Percentiles rank a stretch among this genome's conserved stretches.
Conservation (phyloP, 1,284 basidiomycete species). For the Ganoderma multipileum region DNA sequence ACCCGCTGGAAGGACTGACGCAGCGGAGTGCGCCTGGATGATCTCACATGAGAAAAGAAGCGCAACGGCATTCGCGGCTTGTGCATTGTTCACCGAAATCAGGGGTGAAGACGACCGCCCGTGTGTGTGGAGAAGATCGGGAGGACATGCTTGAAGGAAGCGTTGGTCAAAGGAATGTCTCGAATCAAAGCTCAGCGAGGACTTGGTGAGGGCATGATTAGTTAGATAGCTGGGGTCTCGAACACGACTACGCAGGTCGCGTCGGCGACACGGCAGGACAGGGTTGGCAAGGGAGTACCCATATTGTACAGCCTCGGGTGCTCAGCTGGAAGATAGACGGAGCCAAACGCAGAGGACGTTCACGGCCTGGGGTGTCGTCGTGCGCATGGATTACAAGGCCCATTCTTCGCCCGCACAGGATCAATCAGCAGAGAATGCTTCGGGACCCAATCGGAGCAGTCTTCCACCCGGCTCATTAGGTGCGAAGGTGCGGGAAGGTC, state of each 20-base stretch:
- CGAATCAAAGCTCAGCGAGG: no score
- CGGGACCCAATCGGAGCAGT: conserved; percentile 15
- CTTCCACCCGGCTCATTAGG: conserved; percentile 20
- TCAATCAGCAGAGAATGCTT: conserved; percentile 24
- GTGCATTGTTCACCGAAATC: background rate
- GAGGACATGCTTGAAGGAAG: background rate
- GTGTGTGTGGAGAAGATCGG: conserved; percentile 6
- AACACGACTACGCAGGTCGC: background rate
- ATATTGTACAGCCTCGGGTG: background rate
- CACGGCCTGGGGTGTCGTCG: background rate
- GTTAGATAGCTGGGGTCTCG: background rate
- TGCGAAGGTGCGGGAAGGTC: conserved; percentile 1
- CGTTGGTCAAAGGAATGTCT: background rate
- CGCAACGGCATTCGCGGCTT: background rate
- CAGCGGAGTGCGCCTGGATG: background rate
- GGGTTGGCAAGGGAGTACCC: conserved; percentile 2
- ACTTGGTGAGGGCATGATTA: background rate
- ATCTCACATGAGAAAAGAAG: conserved; percentile 18
- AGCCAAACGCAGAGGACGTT: background rate
- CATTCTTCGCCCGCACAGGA: conserved; percentile 26
- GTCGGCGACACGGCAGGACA: background rate
- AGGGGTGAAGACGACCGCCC: background rate
- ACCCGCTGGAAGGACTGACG: background rate
- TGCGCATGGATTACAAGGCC: conserved; percentile 6
- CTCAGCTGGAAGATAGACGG: background rate